These are phyloP conservation scores for Phytophthora macrochlamydospora DNA, from an alignment of 352 stramenopile genomes.

Conservation along the genomic window DNA sequence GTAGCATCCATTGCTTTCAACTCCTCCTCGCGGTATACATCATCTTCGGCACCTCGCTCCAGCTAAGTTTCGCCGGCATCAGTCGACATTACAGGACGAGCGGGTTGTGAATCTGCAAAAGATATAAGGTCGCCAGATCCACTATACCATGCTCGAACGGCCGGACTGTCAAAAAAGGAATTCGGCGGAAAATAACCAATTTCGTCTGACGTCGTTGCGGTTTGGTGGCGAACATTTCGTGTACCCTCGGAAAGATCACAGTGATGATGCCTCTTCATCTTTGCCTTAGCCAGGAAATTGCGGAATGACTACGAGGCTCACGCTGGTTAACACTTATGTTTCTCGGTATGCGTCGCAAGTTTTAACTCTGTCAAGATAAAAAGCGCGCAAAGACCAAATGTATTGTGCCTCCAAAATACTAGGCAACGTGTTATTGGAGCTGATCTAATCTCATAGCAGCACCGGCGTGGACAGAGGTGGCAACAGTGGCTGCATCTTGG, in stretches of 20 bases:
- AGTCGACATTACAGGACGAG: not conserved
- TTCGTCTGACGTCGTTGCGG: not conserved
- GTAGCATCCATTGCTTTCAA: not conserved
- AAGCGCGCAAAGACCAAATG: not conserved
- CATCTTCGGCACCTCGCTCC: not conserved
- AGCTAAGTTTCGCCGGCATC: not conserved
- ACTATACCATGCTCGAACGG: slow-evolving; percentile 1
- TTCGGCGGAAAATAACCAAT: not conserved
- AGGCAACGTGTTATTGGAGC: not conserved
- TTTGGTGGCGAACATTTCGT: not conserved
- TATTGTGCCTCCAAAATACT: not conserved
- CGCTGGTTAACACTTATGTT: not conserved
- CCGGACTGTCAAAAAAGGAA: not conserved
- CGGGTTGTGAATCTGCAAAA: not conserved
- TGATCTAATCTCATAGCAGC: not conserved
- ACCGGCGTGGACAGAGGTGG: not conserved
- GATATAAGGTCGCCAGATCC: not conserved
- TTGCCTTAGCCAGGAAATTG: not conserved
- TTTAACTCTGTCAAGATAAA: too few species aligned
- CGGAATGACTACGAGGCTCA: not conserved
- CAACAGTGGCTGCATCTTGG: not conserved
- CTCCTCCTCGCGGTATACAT: not conserved
- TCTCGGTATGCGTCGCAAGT: not conserved
- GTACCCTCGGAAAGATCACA: not conserved
- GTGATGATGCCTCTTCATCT: not conserved